phyloP scores from a whole-genome alignment of 1,139 yeast species.

The Arxiozyma slooffiae region DNA sequence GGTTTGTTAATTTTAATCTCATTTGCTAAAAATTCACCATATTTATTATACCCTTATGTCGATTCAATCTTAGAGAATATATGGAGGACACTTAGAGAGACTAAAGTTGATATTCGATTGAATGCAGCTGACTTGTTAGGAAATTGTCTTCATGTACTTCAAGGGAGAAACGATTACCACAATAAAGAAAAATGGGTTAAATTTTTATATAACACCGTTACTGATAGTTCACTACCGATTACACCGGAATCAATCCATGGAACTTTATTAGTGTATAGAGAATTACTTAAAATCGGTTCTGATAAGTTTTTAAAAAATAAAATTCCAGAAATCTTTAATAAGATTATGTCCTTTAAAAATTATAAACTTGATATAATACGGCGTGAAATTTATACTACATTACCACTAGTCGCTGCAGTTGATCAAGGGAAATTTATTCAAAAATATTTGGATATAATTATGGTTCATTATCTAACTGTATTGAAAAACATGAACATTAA shows the following conservation, averaged over 20 bases:
- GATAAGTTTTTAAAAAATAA: slow-evolving; percentile 61
- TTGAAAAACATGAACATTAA: slow-evolving; percentile 51
- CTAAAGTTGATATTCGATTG: slow-evolving; percentile 59
- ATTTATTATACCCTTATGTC: slow-evolving; percentile 67
- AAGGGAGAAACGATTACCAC: slow-evolving; percentile 64
- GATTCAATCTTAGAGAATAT: slow-evolving; percentile 71
- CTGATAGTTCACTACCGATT: neutral
- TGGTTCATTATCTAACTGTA: slow-evolving; percentile 69
- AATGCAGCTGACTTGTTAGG: slow-evolving; percentile 81
- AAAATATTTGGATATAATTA: slow-evolving; percentile 69
- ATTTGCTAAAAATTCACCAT: slow-evolving; percentile 80
- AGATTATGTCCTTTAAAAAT: slow-evolving; percentile 63
- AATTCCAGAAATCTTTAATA: slow-evolving; percentile 70
- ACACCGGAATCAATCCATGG: slow-evolving; percentile 67
- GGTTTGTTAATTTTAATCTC: slow-evolving; percentile 79
- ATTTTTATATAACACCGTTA: slow-evolving; percentile 46
- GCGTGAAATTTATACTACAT: slow-evolving; percentile 69
- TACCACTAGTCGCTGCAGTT: slow-evolving; percentile 75
- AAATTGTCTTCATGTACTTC: slow-evolving; percentile 66
- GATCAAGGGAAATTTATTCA: slow-evolving; percentile 71
- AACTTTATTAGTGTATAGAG: slow-evolving; percentile 71
- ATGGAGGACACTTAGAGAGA: slow-evolving; percentile 81
- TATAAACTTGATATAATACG: slow-evolving; percentile 69
- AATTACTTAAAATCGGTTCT: slow-evolving; percentile 50
- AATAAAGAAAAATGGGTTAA: slow-evolving; percentile 67